phyloP scores from a whole-genome alignment of 139 green algal species.

The Mesotaenium endlicherianum region DNA sequence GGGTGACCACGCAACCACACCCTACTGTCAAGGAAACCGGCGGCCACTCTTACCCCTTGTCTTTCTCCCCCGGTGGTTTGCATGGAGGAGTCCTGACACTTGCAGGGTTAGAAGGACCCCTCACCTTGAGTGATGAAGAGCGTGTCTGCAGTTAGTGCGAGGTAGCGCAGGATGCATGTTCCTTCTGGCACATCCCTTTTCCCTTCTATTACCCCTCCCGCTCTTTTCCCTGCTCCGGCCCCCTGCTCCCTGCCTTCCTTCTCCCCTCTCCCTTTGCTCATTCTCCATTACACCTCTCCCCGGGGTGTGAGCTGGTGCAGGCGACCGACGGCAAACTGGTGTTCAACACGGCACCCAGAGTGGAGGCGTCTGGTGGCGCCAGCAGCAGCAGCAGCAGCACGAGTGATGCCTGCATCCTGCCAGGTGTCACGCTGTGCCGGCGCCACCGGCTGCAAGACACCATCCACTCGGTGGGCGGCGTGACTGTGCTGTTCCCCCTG shows the following conservation, averaged over 20 bases:
- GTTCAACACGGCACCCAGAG: constrained; percentile 8
- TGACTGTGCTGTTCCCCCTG: constrained; percentile 36
- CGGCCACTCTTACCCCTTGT: no score
- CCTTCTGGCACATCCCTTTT: neutral
- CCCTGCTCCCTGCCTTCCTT: neutral
- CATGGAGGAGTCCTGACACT: no score
- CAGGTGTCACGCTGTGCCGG: constrained; percentile 24
- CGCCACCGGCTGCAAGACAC: constrained; percentile 22
- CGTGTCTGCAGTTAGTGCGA: no score
- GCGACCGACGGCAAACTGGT: neutral
- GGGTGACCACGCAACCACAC: no score
- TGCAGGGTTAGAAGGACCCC: no score
- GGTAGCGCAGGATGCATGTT: no score
- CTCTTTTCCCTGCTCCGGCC: neutral
- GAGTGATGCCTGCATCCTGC: neutral
- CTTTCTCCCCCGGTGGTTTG: no score
- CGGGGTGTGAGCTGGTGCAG: no score
- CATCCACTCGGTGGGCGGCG: constrained; percentile 43
- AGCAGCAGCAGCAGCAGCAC: neutral
- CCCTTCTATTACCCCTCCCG: neutral
- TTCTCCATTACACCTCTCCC: neutral
- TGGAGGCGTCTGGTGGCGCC: neutral
- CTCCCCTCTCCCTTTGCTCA: neutral
- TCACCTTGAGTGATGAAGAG: no score
- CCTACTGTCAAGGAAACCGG: no score